These are phyloP conservation scores for Plantago lanceolata DNA, from an alignment of 305 asterid species.

Conservation along the genomic window DNA sequence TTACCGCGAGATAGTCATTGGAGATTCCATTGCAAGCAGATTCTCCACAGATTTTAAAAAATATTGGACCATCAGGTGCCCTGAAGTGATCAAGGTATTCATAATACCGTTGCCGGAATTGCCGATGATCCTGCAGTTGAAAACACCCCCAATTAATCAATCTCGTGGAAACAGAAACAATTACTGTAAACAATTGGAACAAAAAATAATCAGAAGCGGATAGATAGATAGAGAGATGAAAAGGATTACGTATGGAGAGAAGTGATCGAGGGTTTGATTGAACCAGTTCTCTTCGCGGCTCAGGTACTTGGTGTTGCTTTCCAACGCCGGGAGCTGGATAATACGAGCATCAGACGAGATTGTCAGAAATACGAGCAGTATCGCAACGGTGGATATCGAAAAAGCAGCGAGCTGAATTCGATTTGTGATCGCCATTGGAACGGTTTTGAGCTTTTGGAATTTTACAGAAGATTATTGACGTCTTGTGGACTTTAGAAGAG, in stretches of 20 bases:
- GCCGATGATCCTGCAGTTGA: constrained; percentile 66
- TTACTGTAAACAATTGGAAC: not conserved
- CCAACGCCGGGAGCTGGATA: constrained; percentile 33
- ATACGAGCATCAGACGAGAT: constrained; percentile 28
- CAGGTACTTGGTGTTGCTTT: constrained; percentile 39
- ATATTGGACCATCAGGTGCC: constrained; percentile 77
- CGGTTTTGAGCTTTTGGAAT: no score
- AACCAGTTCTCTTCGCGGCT: constrained; percentile 66
- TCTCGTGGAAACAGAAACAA: not conserved
- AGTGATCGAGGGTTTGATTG: constrained; percentile 86
- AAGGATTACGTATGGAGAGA: constrained; percentile 73
- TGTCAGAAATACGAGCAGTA: constrained; percentile 19
- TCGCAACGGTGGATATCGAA: not conserved
- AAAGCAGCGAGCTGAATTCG: not conserved
- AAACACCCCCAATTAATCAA: constrained; percentile 14
- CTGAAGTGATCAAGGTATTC: constrained; percentile 78
- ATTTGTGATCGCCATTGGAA: no score
- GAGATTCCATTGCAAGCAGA: constrained; percentile 75
- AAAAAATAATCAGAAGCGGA: not conserved
- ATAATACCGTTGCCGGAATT: constrained; percentile 76
- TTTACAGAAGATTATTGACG: no score
- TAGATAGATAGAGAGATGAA: not conserved
- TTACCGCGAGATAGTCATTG: constrained; percentile 76
- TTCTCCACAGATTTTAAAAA: constrained; percentile 84
- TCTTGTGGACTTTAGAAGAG: no score